Conservation (phyloP, 2,329 filamentous ascomycete species). For the Lecanicillium sp. region DNA sequence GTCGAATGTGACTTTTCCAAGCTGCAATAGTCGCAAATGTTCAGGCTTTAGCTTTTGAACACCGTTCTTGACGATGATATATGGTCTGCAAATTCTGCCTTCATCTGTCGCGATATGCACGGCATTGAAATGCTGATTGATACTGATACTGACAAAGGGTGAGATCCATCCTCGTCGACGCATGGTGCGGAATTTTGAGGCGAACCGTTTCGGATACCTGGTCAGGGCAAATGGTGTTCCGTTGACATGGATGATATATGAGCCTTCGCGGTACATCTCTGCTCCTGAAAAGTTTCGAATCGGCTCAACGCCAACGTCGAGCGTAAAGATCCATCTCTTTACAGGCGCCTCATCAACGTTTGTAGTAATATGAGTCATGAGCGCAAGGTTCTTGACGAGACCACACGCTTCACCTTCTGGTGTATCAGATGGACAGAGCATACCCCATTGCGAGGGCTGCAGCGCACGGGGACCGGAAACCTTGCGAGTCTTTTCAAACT, state of each 20-base stretch:
- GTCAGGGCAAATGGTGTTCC: constrained; percentile 89
- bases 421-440: constrained; percentile 95
- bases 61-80: constrained; percentile 89
- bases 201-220: constrained; percentile 76
- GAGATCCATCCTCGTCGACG: constrained; percentile 87
- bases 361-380: constrained; percentile 99
- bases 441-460: constrained; percentile 95
- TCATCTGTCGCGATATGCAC: constrained; percentile 97
- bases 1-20: constrained; percentile 82
- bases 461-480: constrained; percentile 91
- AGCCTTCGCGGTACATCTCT: constrained; percentile 77
- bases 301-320: constrained; percentile 76
- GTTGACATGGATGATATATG: constrained; percentile 90
- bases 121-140: constrained; percentile 85
- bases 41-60: constrained; percentile 71
- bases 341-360: constrained; percentile 91
- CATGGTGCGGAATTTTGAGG: constrained; percentile 77
- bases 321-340: constrained; percentile 73
- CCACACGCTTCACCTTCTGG: constrained; percentile 98
- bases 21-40: constrained; percentile 74
- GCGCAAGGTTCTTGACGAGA: constrained; percentile 91
- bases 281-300: constrained; percentile 65
- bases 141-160: constrained; percentile 92
- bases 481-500: constrained; percentile 98
- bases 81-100: constrained; percentile 88